Percentiles rank a stretch among this genome's conserved stretches.
Conservation (phyloP, 2,329 filamentous ascomycete genomes). For the Xylariaceae sp. region DNA sequence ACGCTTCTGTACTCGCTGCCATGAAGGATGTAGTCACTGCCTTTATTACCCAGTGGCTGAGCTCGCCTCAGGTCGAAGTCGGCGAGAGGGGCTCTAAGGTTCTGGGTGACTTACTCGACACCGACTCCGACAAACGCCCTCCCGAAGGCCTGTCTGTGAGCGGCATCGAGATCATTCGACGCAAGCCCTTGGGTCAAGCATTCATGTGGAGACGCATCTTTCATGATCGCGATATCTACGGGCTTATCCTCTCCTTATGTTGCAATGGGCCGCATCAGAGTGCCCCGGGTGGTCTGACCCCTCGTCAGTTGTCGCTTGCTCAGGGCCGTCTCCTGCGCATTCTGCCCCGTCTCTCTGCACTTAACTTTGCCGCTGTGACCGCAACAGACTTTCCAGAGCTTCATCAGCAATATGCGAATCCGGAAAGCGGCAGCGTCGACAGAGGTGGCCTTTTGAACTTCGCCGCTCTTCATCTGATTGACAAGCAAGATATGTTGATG, state of each 20-base stretch:
- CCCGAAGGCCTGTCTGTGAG: constrained; percentile 29
- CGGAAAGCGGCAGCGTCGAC: constrained; percentile 18
- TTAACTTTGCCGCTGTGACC: constrained; percentile 41
- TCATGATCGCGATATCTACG: constrained; percentile 40
- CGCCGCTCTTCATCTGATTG: constrained; percentile 48
- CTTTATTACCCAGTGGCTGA: constrained; percentile 50
- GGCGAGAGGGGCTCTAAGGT: constrained; percentile 48
- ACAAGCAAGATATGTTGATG: constrained; percentile 45
- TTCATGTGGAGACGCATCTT: constrained; percentile 52
- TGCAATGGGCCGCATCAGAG: constrained; percentile 30
- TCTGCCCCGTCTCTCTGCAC: constrained; percentile 44
- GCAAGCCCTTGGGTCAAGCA: constrained; percentile 44
- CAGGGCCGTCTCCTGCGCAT: constrained; percentile 50
- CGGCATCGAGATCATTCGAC: constrained; percentile 35
- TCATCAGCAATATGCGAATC: constrained; percentile 25
- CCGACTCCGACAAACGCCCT: constrained; percentile 44
- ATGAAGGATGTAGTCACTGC: constrained; percentile 45
- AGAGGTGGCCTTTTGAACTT: constrained; percentile 44
- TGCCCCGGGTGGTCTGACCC: constrained; percentile 23
- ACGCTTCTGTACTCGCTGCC: constrained; percentile 46
- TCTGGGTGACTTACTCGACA: constrained; percentile 50
- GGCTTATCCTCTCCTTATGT: constrained; percentile 40
- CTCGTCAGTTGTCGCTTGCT: constrained; percentile 43
- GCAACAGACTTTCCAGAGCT: constrained; percentile 36
- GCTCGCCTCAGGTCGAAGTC: constrained; percentile 48